Conservation (phyloP, 139 green algal genomes). For the Tetraselmis striata region DNA sequence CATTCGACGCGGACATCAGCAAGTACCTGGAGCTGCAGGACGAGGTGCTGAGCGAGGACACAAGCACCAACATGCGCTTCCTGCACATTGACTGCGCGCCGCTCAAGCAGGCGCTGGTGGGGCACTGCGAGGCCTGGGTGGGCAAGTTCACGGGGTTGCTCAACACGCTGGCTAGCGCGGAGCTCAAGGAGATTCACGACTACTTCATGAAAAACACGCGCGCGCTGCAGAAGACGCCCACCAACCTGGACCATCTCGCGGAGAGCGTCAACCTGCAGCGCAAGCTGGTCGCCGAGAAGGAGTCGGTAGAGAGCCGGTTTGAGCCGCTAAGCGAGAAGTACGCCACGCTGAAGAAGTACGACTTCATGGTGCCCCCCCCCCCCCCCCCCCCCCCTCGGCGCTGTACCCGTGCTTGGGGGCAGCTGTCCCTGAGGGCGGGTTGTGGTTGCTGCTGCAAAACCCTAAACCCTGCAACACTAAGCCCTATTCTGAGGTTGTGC, state of each 20-base stretch:
- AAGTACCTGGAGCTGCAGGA: slow-evolving; percentile 62
- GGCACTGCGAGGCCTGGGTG: slow-evolving; percentile 74
- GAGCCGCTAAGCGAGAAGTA: slow-evolving; percentile 58
- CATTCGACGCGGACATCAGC: slow-evolving; percentile 74
- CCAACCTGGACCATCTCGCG: slow-evolving; percentile 65
- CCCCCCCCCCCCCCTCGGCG: too few relatives aligned
- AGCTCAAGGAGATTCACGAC: slow-evolving; percentile 48
- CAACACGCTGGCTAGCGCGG: slow-evolving; percentile 42
- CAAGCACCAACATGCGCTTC: slow-evolving; percentile 75
- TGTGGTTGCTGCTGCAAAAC: too few relatives aligned
- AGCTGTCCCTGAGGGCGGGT: too few relatives aligned
- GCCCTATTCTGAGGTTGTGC: too few relatives aligned
- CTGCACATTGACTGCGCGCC: slow-evolving; percentile 80
- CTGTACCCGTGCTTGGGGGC: too few relatives aligned
- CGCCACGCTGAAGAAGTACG: slow-evolving; percentile 61
- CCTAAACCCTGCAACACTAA: too few relatives aligned
- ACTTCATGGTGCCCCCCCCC: slow-evolving; percentile 12
- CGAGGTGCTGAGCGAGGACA: slow-evolving; percentile 70
- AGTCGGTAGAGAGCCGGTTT: slow-evolving; percentile 32
- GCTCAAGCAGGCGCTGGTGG: slow-evolving; percentile 70
- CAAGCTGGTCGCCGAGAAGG: slow-evolving; percentile 48
- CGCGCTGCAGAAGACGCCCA: slow-evolving; percentile 17
- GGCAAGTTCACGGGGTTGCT: slow-evolving; percentile 70
- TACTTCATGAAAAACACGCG: slow-evolving; percentile 30
- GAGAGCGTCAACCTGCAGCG: slow-evolving; percentile 60